Conservation (phyloP, 1,284 basidiomycete species). For the Afroboletus lepidellus region DNA sequence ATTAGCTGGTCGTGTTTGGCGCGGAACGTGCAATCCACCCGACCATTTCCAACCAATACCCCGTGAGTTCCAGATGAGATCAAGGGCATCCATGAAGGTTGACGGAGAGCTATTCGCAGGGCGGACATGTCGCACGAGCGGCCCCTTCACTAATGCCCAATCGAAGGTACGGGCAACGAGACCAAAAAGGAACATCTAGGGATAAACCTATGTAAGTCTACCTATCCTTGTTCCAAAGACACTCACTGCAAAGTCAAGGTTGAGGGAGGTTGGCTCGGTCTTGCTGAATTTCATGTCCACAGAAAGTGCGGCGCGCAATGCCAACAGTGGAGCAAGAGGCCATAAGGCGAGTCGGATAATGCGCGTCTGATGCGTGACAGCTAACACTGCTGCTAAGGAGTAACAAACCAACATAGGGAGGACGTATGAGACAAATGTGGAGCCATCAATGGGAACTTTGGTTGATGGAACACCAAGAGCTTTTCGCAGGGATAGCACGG, state of each 20-base stretch:
- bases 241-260: no score
- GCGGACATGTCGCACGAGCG: not conserved
- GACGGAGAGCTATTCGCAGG: not conserved
- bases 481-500: not conserved
- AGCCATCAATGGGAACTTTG: not conserved
- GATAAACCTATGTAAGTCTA: no score
- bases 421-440: not conserved
- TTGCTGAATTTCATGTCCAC: not conserved
- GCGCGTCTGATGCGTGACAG: not conserved
- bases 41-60: not conserved
- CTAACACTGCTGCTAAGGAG: not conserved
- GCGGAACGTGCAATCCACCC: not conserved
- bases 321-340: not conserved
- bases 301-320: not conserved
- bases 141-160: not conserved
- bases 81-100: not conserved
- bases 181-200: no score
- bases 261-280: not conserved
- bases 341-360: not conserved
- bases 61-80: not conserved
- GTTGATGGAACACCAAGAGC: not conserved
- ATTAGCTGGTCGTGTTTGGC: not conserved
- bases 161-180: not conserved
- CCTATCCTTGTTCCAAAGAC: no score
- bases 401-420: not conserved